Conservation (phyloP, 2,329 filamentous ascomycete species). For the Ceratocystis harringtonii region DNA sequence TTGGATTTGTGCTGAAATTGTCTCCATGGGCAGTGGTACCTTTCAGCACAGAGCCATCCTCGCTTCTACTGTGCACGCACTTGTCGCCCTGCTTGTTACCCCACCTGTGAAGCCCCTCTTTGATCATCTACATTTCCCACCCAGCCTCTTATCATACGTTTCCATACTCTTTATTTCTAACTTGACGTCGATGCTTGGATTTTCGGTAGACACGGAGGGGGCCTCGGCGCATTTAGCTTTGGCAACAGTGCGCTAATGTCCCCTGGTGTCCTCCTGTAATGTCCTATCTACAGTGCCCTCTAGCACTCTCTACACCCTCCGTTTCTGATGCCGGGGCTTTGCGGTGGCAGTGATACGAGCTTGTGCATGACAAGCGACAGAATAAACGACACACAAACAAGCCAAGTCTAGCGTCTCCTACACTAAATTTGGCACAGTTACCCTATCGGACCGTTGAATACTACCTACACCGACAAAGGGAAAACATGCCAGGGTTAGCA, state of each 20-base stretch:
- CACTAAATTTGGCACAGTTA: background rate
- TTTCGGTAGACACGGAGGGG: background rate
- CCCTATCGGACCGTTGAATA: background rate
- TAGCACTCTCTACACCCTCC: background rate
- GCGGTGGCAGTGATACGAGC: constrained; percentile 5
- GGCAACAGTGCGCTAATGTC: background rate
- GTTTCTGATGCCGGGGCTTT: background rate
- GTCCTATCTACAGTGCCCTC: background rate
- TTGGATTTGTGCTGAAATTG: background rate
- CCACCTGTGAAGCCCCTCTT: background rate
- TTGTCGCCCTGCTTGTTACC: too few species aligned
- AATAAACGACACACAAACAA: background rate
- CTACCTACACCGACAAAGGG: background rate
- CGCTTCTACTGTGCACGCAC: too few species aligned
- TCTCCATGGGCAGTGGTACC: background rate
- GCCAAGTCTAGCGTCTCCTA: background rate
- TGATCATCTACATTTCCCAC: background rate
- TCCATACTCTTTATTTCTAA: background rate
- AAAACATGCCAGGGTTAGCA: background rate
- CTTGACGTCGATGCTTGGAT: background rate
- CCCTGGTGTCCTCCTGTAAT: background rate
- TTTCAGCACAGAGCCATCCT: background rate
- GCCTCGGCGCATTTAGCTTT: background rate
- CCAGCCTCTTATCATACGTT: background rate
- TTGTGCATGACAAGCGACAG: constrained; percentile 1